Conservation (phyloP, 352 stramenopile species). For the Phytophthora foliorum region DNA sequence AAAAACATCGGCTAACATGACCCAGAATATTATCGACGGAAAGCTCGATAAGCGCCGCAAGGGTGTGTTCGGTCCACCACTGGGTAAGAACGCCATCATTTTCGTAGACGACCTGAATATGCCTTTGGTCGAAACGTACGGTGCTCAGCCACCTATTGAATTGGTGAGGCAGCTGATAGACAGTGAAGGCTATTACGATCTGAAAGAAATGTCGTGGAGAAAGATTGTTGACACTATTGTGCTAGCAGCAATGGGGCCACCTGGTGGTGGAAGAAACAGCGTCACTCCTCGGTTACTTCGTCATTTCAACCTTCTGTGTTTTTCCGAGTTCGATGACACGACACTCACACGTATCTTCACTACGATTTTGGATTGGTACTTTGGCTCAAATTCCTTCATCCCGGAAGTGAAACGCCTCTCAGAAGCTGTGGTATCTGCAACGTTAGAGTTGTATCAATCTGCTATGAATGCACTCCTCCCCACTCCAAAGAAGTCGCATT, state of each 20-base stretch:
- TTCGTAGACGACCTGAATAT: constrained; percentile 98
- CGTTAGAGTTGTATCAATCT: constrained; percentile 92
- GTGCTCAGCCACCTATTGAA: constrained; percentile 94
- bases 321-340: constrained; percentile 95
- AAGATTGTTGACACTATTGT: constrained; percentile 93
- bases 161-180: constrained; percentile 93
- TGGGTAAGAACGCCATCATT: constrained; percentile 88
- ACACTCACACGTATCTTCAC: constrained; percentile 94
- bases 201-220: constrained; percentile 94
- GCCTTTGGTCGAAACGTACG: constrained; percentile 95
- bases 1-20: constrained; percentile 96
- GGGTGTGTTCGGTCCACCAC: constrained; percentile 91
- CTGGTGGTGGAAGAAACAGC: constrained; percentile 91
- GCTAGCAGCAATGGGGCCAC: constrained; percentile 92
- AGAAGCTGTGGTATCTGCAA: constrained; percentile 88
- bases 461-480: constrained; percentile 89
- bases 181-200: constrained; percentile 93
- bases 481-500: constrained; percentile 96
- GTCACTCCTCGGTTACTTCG: constrained; percentile 93
- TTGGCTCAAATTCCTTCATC: constrained; percentile 70
- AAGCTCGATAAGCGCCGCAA: constrained; percentile 95
- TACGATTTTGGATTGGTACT: constrained; percentile 93
- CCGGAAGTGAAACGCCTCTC: constrained; percentile 79
- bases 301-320: constrained; percentile 95
- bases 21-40: constrained; percentile 96